Percentiles rank a stretch among this genome's conserved stretches.
Conservation (phyloP, 345 rosid genomes). For the Gossypium ekmanianum region DNA sequence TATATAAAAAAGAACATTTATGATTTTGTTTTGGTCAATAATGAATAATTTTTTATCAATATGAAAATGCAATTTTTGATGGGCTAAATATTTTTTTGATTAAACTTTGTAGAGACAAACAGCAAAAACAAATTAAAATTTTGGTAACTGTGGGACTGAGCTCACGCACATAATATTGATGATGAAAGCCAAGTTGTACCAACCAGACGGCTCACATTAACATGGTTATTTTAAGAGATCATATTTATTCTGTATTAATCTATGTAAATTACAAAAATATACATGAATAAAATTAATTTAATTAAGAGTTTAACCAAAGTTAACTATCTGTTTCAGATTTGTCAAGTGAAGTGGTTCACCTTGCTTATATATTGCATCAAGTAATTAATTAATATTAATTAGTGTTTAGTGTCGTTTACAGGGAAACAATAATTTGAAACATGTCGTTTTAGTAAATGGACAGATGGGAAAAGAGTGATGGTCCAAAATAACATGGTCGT, state of each 20-base stretch:
- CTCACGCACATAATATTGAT: constrained; percentile 5
- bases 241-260: background rate
- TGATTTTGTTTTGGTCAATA: too few species aligned
- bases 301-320: background rate
- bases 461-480: too few species aligned
- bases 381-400: background rate
- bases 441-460: too few species aligned
- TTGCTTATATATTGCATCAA: background rate
- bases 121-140: background rate
- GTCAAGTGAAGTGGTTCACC: background rate
- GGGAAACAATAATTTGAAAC: background rate
- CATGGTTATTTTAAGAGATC: background rate
- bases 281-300: background rate
- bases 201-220: background rate
- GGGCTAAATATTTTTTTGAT: background rate
- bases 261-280: background rate
- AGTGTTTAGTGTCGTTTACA: background rate
- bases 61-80: background rate
- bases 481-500: too few species aligned
- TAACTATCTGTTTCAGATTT: background rate
- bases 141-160: background rate
- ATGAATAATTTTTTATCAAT: too few species aligned
- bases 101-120: background rate
- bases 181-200: background rate
- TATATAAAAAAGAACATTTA: too few species aligned